Base-by-base conservation (phyloP, 2,329 filamentous ascomycete genomes). In the Clonostachys rosea region DNA sequence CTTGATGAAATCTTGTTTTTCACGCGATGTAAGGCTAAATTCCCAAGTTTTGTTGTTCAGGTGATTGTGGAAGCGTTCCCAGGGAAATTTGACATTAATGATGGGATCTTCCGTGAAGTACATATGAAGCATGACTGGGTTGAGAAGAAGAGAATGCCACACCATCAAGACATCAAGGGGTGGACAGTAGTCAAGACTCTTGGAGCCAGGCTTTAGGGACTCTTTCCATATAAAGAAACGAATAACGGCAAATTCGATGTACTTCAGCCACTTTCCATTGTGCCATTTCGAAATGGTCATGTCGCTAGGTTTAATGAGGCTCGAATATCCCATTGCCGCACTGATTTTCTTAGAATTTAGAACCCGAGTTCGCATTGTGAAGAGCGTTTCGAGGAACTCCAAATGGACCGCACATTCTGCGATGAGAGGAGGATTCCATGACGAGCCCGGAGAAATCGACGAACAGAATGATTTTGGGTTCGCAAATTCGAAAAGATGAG, bases 321-420 rank as follows among this genome's bases (percentile, higher is more conserved):
- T 60, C 4, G 14, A 48, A 20, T 53, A 58, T 5, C 20, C 48
- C 43, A 59, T 51, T 7, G 48, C 49, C 14, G 35, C 37, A n/a
- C 55, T 58, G 1, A 62, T 20, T 0, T 48, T 47, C 7, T 37
- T 41, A 1, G 59, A 60, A 1, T 50, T 45, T 3, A 62, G 39
- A 2, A 62, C 48, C 0, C 47, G 50, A 8, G 54, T 50, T n/a
- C 73, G 73, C n/a, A 85, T 62, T 36, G 74, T 69, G 37, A 76
- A 73, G 45, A 86, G 71, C 7, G 73, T 73, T 50, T 83, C 74
- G 1, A 86, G 67, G 2, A 86, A 66, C 56, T 83, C 81, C 12
- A 86, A 67, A 58, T 86, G 83, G 6, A 73, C 71, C 20, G 78
- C 74, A 54, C 77, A 81, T 17, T 59, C 52, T 12, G 50, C 49